phyloP scores from a whole-genome alignment of 208 protist genomes.

The Acanthamoeba castellanii region DNA sequence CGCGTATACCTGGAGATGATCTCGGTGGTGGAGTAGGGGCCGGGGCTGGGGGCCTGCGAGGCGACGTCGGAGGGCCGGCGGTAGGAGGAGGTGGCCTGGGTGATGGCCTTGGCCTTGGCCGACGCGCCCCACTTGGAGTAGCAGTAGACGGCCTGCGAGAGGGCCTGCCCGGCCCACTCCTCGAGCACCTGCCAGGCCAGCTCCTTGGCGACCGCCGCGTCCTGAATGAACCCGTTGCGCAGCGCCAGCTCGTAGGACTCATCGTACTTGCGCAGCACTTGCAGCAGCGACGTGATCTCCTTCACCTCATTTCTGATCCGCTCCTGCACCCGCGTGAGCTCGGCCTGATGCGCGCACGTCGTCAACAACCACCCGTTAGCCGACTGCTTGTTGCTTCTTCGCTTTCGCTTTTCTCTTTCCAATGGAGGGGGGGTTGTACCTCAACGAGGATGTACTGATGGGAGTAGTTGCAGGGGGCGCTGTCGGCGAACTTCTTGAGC shows the following conservation, averaged over 20 bases:
- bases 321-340: not conserved
- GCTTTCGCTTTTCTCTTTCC: not conserved
- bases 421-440: not conserved
- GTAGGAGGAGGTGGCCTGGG: not conserved
- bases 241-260: constrained; percentile 20
- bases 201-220: constrained; percentile 68
- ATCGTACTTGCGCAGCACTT: constrained; percentile 44
- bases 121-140: constrained; percentile 48
- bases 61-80: not conserved
- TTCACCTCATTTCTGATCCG: not conserved
- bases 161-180: constrained; percentile 7
- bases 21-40: not conserved
- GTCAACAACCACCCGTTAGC: not conserved
- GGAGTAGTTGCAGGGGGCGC: constrained; percentile 33
- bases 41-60: not conserved
- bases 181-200: constrained; percentile 52
- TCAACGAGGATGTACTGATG: constrained; percentile 71
- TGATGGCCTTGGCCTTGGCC: constrained; percentile 22
- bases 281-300: not conserved
- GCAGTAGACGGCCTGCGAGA: constrained; percentile 21
- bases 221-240: constrained; percentile 45
- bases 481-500: constrained; percentile 58
- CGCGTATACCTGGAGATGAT: constrained; percentile 32
- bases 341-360: not conserved
- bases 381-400: not conserved